Percentiles rank a stretch among this genome's conserved stretches.
Evolutionary conservation across 495 filamentous ascomycete species (phyloP).

Genomic region (Podospora pseudoanserina): DNA sequence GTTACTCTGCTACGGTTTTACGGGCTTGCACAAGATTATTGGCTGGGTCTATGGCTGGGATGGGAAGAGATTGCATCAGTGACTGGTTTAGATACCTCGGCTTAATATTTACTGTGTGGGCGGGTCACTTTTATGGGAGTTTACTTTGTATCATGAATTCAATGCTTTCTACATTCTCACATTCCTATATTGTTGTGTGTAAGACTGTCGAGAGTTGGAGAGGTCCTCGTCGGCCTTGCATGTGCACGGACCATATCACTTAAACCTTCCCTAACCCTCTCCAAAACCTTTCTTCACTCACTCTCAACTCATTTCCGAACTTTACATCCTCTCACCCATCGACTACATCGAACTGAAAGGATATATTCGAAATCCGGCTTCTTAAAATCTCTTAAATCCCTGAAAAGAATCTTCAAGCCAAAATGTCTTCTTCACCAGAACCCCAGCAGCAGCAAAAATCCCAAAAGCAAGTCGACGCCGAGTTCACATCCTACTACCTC

Average conservation of each 20-base stretch:
- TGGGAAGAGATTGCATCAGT: neutral
- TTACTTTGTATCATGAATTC: neutral
- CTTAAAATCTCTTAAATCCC: too few species aligned
- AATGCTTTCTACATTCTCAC: neutral
- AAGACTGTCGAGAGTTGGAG: neutral
- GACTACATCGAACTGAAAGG: neutral
- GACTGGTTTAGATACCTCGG: neutral
- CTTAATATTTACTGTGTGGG: neutral
- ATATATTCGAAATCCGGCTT: neutral
- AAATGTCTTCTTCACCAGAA: neutral
- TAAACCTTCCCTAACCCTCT: neutral
- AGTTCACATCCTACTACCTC: conserved; percentile 64
- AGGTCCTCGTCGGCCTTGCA: neutral
- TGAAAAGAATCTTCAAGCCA: neutral
- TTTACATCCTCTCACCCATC: neutral
- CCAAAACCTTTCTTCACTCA: neutral
- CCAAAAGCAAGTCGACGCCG: conserved; percentile 37
- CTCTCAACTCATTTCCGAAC: neutral
- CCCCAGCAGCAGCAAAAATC: conserved; percentile 21
- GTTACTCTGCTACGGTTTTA: neutral
- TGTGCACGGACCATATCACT: neutral
- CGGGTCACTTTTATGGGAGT: neutral
- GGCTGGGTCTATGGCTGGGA: too few species aligned
- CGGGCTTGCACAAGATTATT: neutral
- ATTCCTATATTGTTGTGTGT: neutral